These are phyloP conservation scores for Hypoxylon sp. DNA, from an alignment of 2,329 filamentous ascomycete genomes.

Conservation along the genomic window DNA sequence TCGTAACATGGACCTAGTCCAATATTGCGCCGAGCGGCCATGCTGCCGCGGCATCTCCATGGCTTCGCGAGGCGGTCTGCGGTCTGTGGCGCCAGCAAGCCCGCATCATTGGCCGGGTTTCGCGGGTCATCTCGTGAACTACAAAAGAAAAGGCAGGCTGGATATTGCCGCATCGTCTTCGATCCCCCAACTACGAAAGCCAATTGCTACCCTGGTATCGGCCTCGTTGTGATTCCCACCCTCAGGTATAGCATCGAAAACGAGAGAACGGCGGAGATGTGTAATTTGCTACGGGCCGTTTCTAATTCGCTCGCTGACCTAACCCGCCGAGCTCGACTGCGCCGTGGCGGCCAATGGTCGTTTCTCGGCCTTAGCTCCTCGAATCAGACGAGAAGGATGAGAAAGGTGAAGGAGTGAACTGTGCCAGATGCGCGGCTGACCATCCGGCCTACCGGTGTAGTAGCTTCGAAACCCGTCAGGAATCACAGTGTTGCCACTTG, in stretches of 20 bases:
- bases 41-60: conserved; percentile 9
- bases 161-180: conserved; percentile 10
- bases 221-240: conserved; percentile 29
- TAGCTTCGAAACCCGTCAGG: conserved; percentile 20
- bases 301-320: conserved; percentile 12
- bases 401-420: conserved; percentile 20
- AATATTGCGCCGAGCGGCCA: conserved; percentile 10
- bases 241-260: neutral
- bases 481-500: conserved; percentile 30
- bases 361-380: conserved; percentile 4
- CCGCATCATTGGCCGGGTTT: conserved; percentile 27
- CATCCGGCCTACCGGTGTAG: conserved; percentile 10
- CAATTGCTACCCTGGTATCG: conserved; percentile 25
- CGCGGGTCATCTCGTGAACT: conserved; percentile 25
- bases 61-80: conserved; percentile 16
- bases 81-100: conserved; percentile 28
- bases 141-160: conserved; percentile 10
- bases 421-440: conserved; percentile 30
- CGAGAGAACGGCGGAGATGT: conserved; percentile 25
- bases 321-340: conserved; percentile 16
- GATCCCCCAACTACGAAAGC: neutral
- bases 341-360: conserved; percentile 19
- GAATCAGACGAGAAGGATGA: conserved; percentile 7
- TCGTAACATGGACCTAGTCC: conserved; percentile 4
- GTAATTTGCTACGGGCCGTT: conserved; percentile 1